Evolutionary conservation across 441 rosid species (phyloP).

Genomic region (Hypseocharis bilobata): DNA sequence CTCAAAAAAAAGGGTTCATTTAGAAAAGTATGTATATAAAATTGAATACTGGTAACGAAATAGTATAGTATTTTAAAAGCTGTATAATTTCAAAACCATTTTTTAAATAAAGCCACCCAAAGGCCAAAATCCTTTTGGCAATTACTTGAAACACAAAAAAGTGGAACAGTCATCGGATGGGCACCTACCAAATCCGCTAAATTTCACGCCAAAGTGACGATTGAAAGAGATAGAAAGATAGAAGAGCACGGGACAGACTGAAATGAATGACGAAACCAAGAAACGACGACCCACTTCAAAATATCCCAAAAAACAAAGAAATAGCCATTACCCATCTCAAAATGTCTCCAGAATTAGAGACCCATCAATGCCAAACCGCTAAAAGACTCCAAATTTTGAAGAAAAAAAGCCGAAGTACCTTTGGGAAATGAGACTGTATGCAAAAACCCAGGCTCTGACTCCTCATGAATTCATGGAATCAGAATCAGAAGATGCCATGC

Average conservation of each 20-base stretch:
- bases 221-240: background rate
- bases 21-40: background rate
- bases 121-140: background rate
- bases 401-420: background rate
- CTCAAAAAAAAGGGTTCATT: background rate
- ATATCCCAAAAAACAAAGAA: background rate
- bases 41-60: background rate
- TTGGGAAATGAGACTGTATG: background rate
- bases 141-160: background rate
- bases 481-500: background rate
- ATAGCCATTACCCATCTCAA: background rate
- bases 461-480: no score
- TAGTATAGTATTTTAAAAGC: background rate
- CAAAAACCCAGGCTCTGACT: background rate
- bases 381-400: background rate
- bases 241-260: background rate
- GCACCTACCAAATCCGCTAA: constrained; percentile 16
- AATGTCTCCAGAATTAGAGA: background rate
- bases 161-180: background rate
- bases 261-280: background rate
- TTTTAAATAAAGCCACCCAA: constrained; percentile 1
- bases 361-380: background rate
- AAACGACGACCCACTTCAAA: constrained; percentile 5
- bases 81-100: background rate
- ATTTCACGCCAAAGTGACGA: constrained; percentile 13